phyloP scores from a whole-genome alignment of 805 yeast genomes.

The Dipodascus albidus region DNA sequence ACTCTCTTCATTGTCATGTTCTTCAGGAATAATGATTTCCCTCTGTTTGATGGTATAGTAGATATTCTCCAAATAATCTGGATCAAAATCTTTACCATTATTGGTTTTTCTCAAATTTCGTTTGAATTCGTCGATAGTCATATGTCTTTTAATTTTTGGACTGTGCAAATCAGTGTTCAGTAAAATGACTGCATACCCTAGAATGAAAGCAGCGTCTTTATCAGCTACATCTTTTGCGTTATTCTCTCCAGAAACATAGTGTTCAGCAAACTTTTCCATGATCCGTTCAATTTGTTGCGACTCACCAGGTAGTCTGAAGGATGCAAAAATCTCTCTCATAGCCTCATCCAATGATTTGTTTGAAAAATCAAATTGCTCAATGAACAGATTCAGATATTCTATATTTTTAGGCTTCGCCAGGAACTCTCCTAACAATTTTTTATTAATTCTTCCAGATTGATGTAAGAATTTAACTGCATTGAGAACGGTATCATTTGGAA shows the following conservation, averaged over 20 bases:
- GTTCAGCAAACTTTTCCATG: conserved; percentile 73
- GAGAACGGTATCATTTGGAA: conserved; percentile 33
- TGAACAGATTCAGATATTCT: conserved; percentile 49
- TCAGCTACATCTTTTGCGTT: conserved; percentile 42
- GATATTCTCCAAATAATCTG: conserved; percentile 73
- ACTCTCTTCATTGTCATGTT: conserved; percentile 86
- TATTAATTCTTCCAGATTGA: conserved; percentile 73
- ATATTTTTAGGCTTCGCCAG: conserved; percentile 65
- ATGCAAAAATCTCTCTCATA: conserved; percentile 63
- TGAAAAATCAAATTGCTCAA: conserved; percentile 60
- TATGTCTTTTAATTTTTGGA: conserved; percentile 84
- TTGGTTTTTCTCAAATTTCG: conserved; percentile 72
- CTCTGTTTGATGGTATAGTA: conserved; percentile 55
- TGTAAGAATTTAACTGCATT: conserved; percentile 70
- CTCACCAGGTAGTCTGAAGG: conserved; percentile 93
- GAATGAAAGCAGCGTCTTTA: conserved; percentile 76
- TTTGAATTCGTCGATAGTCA: conserved; percentile 77
- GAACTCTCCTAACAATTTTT: conserved; percentile 76
- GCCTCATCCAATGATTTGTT: conserved; percentile 89
- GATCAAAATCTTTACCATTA: conserved; percentile 62
- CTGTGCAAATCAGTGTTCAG: conserved; percentile 88
- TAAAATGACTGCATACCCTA: conserved; percentile 88
- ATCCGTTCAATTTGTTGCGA: conserved; percentile 93
- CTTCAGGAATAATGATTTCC: conserved; percentile 97
- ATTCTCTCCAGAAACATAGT: conserved; percentile 58